A percentile compares a stretch with the other conserved stretches of the same genome.
These are phyloP conservation scores for Albatrellus ellisii DNA, from an alignment of 768 basidiomycete species.

Conservation along the genomic window DNA sequence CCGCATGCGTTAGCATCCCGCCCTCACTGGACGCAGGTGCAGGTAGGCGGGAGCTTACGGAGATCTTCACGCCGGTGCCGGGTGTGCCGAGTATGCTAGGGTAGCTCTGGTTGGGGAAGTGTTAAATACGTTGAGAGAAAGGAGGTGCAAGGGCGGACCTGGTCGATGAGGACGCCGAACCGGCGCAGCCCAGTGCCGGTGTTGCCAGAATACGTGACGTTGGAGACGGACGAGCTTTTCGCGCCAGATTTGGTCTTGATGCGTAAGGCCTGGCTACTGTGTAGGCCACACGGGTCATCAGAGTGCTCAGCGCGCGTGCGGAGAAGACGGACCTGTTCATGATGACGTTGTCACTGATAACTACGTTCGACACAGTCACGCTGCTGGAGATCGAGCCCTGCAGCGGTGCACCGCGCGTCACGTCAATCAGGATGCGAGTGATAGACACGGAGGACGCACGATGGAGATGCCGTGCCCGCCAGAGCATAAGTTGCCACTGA, in stretches of 20 bases:
- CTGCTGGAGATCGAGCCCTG: slow-evolving; percentile 45
- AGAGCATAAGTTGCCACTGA: slow-evolving; percentile 36
- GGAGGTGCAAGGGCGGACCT: slow-evolving; percentile 20
- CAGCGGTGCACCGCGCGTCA: background rate
- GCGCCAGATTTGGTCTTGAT: slow-evolving; percentile 43
- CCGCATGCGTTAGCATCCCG: background rate
- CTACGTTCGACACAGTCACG: slow-evolving; percentile 31
- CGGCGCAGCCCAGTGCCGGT: slow-evolving; percentile 31
- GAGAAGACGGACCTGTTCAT: slow-evolving; percentile 31
- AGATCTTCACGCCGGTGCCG: slow-evolving; percentile 42
- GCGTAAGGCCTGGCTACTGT: slow-evolving; percentile 40
- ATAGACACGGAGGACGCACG: background rate
- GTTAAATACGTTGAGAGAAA: too few species aligned
- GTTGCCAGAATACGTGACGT: slow-evolving; percentile 41
- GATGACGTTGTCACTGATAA: slow-evolving; percentile 38
- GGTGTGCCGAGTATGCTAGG: slow-evolving; percentile 37
- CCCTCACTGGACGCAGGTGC: background rate
- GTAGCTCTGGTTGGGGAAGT: slow-evolving; percentile 33
- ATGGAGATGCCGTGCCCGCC: slow-evolving; percentile 51
- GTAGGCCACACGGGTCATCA: too few species aligned
- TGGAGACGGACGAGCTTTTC: slow-evolving; percentile 31
- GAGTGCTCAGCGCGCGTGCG: background rate
- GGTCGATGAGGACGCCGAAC: slow-evolving; percentile 51
- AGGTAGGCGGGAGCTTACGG: slow-evolving; percentile 24
- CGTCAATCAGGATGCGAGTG: background rate